A percentile compares a stretch with the other conserved stretches of the same genome.
These are phyloP conservation scores for Ophiostoma sp. DNA, from an alignment of 2,329 filamentous ascomycete species.

Conservation along the genomic window DNA sequence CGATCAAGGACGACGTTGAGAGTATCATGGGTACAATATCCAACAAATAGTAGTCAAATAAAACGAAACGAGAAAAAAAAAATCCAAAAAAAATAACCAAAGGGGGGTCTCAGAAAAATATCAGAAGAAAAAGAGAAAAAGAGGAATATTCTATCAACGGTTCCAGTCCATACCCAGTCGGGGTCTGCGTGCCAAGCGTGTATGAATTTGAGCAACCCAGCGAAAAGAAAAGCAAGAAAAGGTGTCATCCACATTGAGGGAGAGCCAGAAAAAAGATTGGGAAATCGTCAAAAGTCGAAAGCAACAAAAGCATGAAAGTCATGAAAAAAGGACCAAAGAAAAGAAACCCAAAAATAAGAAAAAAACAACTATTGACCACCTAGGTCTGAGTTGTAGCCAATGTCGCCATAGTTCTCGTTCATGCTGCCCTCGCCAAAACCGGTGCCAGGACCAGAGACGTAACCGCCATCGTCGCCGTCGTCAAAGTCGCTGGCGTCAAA, in stretches of 20 bases:
- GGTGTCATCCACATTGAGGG: background rate
- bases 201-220: background rate
- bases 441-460: constrained; percentile 63
- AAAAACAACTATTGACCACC: constrained; percentile 36
- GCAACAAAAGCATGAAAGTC: constrained; percentile 8
- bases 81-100: background rate
- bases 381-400: constrained; percentile 56
- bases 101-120: background rate
- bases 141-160: background rate
- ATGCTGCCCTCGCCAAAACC: constrained; percentile 59
- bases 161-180: constrained; percentile 1
- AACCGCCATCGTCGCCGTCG: constrained; percentile 69
- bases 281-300: constrained; percentile 16
- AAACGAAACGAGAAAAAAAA: background rate
- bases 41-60: background rate
- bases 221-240: constrained; percentile 11
- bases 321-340: constrained; percentile 9
- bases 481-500: constrained; percentile 81
- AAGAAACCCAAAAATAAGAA: constrained; percentile 1
- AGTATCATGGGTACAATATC: background rate
- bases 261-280: background rate
- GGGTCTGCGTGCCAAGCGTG: background rate
- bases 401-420: constrained; percentile 55
- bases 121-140: background rate
- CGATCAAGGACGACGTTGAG: background rate